Evolutionary conservation across 2,329 filamentous ascomycete genomes (phyloP).

Genomic region (Penicillium sp.): DNA sequence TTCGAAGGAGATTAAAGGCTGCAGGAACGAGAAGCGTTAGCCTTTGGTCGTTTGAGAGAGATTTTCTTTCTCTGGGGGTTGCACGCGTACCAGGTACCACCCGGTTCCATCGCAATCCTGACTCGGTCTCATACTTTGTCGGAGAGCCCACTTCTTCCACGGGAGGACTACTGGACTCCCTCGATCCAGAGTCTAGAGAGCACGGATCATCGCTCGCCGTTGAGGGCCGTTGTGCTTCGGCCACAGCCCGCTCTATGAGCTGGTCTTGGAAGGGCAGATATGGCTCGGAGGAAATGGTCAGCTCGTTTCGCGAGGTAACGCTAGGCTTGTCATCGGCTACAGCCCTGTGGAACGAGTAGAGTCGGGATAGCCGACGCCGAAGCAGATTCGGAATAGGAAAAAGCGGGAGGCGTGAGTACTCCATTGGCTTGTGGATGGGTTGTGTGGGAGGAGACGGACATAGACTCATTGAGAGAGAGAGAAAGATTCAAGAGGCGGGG

Average conservation of each 20-base stretch:
- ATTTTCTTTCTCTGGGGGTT: background rate
- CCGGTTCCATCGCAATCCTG: conserved; percentile 39
- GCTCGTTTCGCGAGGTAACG: conserved; percentile 7
- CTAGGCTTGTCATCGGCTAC: conserved; percentile 7
- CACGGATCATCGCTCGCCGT: conserved; percentile 26
- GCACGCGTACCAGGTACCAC: conserved; percentile 33
- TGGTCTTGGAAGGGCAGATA: conserved; percentile 12
- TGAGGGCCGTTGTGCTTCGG: conserved; percentile 16
- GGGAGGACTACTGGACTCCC: conserved; percentile 11
- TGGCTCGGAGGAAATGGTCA: conserved; percentile 20
- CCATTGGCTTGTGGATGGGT: conserved; percentile 10
- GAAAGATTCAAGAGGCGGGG: background rate
- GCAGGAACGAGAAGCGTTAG: background rate
- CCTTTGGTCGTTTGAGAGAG: background rate
- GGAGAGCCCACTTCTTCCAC: conserved; percentile 8
- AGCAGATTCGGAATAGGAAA: conserved; percentile 31
- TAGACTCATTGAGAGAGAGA: background rate
- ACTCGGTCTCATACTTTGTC: conserved; percentile 32
- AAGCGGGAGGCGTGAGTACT: conserved; percentile 22
- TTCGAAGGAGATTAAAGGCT: conserved; percentile 41
- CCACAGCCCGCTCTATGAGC: background rate
- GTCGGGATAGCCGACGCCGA: conserved; percentile 29
- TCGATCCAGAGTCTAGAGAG: conserved; percentile 19
- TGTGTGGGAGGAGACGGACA: background rate
- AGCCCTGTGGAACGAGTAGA: conserved; percentile 24